A percentile compares a stretch with the other conserved stretches of the same genome.
Evolutionary conservation across 495 filamentous ascomycete species (phyloP).

Genomic region (Trypethelium eluteriae): DNA sequence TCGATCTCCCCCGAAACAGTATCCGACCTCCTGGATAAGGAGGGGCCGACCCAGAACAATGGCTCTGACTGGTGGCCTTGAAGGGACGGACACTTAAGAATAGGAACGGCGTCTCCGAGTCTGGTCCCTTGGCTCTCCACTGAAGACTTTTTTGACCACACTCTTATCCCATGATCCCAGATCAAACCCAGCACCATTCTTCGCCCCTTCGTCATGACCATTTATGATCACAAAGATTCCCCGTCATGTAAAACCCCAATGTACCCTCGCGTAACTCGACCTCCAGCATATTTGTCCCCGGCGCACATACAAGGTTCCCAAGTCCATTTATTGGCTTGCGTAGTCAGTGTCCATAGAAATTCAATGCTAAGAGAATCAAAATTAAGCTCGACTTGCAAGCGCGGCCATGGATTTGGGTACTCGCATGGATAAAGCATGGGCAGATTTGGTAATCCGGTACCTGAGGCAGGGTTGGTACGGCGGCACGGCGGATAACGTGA

Average conservation of each 20-base stretch:
- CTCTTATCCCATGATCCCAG: neutral
- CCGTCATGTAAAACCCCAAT: conserved; percentile 10
- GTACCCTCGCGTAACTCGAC: neutral
- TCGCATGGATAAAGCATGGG: too few species aligned
- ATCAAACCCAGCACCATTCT: neutral
- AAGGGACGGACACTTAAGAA: neutral
- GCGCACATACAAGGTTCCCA: neutral
- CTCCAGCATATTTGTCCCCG: neutral
- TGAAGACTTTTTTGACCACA: neutral
- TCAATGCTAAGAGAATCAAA: neutral
- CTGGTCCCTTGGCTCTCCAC: neutral
- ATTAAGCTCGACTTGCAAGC: too few species aligned
- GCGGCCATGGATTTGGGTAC: too few species aligned
- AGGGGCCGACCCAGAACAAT: neutral
- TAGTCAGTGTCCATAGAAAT: conserved; percentile 2
- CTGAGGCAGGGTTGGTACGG: too few species aligned
- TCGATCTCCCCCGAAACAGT: too few species aligned
- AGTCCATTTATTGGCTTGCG: neutral
- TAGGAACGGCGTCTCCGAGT: too few species aligned
- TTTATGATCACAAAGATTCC: conserved; percentile 7
- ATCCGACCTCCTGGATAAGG: neutral
- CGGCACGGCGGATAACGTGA: too few species aligned
- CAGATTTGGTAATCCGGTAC: too few species aligned
- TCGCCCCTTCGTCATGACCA: conserved; percentile 8
- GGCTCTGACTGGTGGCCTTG: neutral